A percentile compares a stretch with the other conserved stretches of the same genome.
Evolutionary conservation across 2,329 filamentous ascomycete species (phyloP).

Genomic region (Zopfia rhizophila): DNA sequence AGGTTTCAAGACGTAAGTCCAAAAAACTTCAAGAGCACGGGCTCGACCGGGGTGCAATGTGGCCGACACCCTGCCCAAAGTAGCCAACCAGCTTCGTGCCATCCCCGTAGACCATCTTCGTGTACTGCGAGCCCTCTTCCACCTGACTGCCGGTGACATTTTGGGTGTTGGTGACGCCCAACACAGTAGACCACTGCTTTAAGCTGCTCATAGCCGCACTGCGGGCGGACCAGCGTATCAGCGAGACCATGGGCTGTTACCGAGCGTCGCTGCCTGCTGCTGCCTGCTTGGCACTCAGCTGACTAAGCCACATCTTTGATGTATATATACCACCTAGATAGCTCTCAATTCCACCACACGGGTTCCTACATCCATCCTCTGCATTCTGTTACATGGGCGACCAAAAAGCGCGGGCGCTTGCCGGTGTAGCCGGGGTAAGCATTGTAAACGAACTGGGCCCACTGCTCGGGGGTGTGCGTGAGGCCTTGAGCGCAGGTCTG

Average conservation of each 20-base stretch:
- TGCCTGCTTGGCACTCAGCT: too few species aligned
- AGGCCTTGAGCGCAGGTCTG: conserved; percentile 67
- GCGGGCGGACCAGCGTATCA: conserved; percentile 30
- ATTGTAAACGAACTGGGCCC: conserved; percentile 20
- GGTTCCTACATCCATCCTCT: too few species aligned
- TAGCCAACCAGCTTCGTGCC: conserved; percentile 16
- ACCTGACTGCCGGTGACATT: conserved; percentile 5
- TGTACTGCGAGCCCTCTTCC: conserved; percentile 15
- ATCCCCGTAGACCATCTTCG: conserved; percentile 16
- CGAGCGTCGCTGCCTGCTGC: conserved; percentile 8
- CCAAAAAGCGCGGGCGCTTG: conserved; percentile 6
- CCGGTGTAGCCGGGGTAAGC: conserved; percentile 24
- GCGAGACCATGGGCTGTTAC: conserved; percentile 12
- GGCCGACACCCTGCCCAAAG: conserved; percentile 22
- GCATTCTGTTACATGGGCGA: too few species aligned
- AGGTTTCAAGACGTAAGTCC: too few species aligned
- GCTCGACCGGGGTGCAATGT: conserved; percentile 22
- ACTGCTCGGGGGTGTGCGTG: conserved; percentile 33
- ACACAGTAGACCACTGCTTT: conserved; percentile 26
- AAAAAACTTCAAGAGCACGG: conserved; percentile 23
- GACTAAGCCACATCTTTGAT: too few species aligned
- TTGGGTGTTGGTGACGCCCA: conserved; percentile 10
- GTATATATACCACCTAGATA: too few species aligned
- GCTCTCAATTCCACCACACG: too few species aligned
- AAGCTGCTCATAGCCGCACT: conserved; percentile 25